Percentiles rank a stretch among this genome's conserved stretches.
phyloP scores from a whole-genome alignment of 2,329 filamentous ascomycete species.

The Lecanicillium sp. region DNA sequence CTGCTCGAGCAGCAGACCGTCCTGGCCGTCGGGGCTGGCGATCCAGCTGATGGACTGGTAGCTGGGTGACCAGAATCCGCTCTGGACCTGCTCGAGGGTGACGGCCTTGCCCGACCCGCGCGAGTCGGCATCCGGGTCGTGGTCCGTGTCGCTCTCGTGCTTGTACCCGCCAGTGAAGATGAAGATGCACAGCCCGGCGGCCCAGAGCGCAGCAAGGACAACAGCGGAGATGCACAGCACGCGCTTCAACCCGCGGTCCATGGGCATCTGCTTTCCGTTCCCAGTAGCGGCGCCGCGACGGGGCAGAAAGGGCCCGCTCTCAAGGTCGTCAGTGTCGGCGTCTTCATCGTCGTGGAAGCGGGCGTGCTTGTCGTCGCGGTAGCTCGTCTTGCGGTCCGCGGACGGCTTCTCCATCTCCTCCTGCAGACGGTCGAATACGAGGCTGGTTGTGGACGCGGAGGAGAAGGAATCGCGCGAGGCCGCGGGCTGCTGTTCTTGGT shows the following conservation, averaged over 20 bases:
- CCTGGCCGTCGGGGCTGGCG: slow-evolving; percentile 64
- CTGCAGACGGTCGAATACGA: slow-evolving; percentile 72
- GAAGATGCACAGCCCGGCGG: slow-evolving; percentile 61
- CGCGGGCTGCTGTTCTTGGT: slow-evolving; percentile 22
- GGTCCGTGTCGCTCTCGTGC: slow-evolving; percentile 54
- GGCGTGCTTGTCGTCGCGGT: slow-evolving; percentile 36
- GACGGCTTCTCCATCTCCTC: slow-evolving; percentile 41
- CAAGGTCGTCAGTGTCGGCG: slow-evolving; percentile 33
- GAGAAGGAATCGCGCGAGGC: slow-evolving; percentile 53
- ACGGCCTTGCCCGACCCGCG: slow-evolving; percentile 65
- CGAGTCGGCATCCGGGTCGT: slow-evolving; percentile 61
- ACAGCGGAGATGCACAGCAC: slow-evolving; percentile 54
- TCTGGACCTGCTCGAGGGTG: slow-evolving; percentile 64
- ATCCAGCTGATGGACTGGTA: slow-evolving; percentile 71
- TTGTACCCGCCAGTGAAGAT: slow-evolving; percentile 60
- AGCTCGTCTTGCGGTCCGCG: slow-evolving; percentile 13
- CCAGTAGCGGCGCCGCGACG: slow-evolving; percentile 23
- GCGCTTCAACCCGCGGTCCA: slow-evolving; percentile 61
- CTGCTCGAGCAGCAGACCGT: slow-evolving; percentile 77
- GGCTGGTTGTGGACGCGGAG: slow-evolving; percentile 77
- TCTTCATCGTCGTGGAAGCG: slow-evolving; percentile 26
- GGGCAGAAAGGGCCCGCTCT: slow-evolving; percentile 48
- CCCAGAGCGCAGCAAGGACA: slow-evolving; percentile 62
- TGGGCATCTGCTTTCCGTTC: slow-evolving; percentile 49
- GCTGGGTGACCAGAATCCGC: slow-evolving; percentile 58